Base-by-base conservation (phyloP, 257 asterid species). In the Solanum pennellii region DNA sequence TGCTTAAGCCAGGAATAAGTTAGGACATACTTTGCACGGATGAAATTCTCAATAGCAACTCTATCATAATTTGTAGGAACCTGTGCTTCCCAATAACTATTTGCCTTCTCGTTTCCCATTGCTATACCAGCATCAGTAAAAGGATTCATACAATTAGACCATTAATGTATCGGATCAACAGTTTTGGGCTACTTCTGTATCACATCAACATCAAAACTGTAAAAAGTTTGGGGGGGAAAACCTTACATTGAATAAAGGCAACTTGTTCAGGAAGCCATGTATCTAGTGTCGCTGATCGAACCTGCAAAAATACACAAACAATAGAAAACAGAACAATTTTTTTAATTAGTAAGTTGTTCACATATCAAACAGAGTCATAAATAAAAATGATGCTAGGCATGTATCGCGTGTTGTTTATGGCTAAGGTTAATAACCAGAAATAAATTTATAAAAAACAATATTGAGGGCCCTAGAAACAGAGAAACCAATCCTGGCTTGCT, bases 201-300 rank as follows among this genome's bases (percentile, higher is more conserved):
- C 68, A 27, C 11, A 80, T 29, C 25, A 79, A 49, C 25, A 59
- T 59, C 66, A 59, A 59, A 59, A 59, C 66, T 20, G 25, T 59
- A 59, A 56, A 56, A 18, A 56, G n/a, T 56, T 56, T 56, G n/a
- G 65, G 5, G 12, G 12, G 65, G 5, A 3, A 65, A 80, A 84
- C 65, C 98, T 91, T 94, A 97, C 99, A 94, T 42, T 93, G 99
- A 89, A 97, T 97, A 90, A 96, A 97, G 87, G 96, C 93, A 91
- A 97, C 98, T 92, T 97, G 99, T 87, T 97, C 99, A 31, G 99
- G 99, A 89, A 97, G 98, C 99, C 99, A 97, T 79, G 99, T 97
- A 86, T 97, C 99, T 73, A 97, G 98, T 71, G 99, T 94, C 84
- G 99, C 99, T 90, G 99, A 97, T 91, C 99, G 93, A 80, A 80